Evolutionary conservation across 2,329 filamentous ascomycete species (phyloP).

Genomic region (Chrysoporthe puriensis): DNA sequence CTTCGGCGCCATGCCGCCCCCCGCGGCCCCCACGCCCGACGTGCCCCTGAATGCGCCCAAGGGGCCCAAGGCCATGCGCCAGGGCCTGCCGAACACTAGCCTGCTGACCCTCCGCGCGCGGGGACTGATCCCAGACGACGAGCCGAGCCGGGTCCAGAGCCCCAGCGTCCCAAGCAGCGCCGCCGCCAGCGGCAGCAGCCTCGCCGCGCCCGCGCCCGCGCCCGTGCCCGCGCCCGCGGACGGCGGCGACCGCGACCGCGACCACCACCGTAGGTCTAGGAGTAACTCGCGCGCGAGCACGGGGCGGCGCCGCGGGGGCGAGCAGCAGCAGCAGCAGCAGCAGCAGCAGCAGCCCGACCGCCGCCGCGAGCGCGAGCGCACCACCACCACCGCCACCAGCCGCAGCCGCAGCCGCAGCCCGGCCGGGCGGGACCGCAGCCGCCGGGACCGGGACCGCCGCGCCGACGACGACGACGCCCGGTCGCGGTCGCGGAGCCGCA

Average conservation of each 20-base stretch:
- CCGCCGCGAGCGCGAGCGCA: slow-evolving; percentile 32
- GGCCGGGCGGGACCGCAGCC: slow-evolving; percentile 28
- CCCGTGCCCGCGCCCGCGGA: neutral
- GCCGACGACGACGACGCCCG: slow-evolving; percentile 8
- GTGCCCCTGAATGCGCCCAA: slow-evolving; percentile 77
- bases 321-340: slow-evolving; percentile 30
- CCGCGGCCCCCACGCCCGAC: slow-evolving; percentile 38
- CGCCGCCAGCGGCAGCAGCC: slow-evolving; percentile 19
- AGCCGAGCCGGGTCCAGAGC: slow-evolving; percentile 40
- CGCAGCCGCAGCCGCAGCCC: slow-evolving; percentile 33
- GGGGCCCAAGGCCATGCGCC: slow-evolving; percentile 92
- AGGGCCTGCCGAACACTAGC: slow-evolving; percentile 82
- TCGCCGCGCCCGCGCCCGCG: slow-evolving; percentile 18
- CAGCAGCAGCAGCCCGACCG: slow-evolving; percentile 23
- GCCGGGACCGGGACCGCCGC: slow-evolving; percentile 18
- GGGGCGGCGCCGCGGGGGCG: slow-evolving; percentile 32
- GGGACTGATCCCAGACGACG: slow-evolving; percentile 42
- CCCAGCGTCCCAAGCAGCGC: slow-evolving; percentile 26
- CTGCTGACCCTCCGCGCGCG: slow-evolving; percentile 65
- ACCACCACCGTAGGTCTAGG: slow-evolving; percentile 45
- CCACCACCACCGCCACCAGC: slow-evolving; percentile 29
- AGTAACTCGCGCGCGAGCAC: slow-evolving; percentile 50
- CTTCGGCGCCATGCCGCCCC: slow-evolving; percentile 29
- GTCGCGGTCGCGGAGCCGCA: slow-evolving; percentile 22
- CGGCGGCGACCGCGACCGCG: slow-evolving; percentile 31